Base-by-base conservation (phyloP, 495 filamentous ascomycete species). In the Aspergillus asperescens region DNA sequence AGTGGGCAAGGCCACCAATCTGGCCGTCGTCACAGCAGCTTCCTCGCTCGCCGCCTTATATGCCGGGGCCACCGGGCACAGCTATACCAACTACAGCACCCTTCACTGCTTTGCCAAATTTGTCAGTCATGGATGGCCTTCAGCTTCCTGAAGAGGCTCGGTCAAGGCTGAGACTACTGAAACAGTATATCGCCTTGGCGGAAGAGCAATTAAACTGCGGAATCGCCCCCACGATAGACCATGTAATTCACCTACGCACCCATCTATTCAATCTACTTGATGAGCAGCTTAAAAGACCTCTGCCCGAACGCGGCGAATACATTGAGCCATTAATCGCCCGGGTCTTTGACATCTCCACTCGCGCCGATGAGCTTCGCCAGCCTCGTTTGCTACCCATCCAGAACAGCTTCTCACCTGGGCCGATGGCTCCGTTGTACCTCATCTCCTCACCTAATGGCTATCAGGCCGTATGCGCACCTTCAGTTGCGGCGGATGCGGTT, bases 381-480 rank as follows among this genome's bases (percentile, higher is more conserved):
- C 41, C 62, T 29, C 20, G 52, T 52, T 34, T 50, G 23, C 35
- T 54, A 19, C 40, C 24, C 37, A 8, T 49, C 51, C 41, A 57
- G 19, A 49, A 20, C 16, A 37, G 49, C 31, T 12, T 28, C 9
- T 1, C 52, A 16, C 8, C 15, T 32, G 22, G 47, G 10, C 10
- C 45, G n/a, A 10, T 15, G 2, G 41, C 53, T 13, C 55, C 79
- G 49, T 76, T 83, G 4, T 87, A 85, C 59, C 72, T 87, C 32
- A 63, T 87, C 7, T 79, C 75, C 3, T 84, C 83, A 1, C 81
- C 83, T 1, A 66, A 62, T 15, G 83, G 83, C 4, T 82, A 80
- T 27, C 77, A 79, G 43, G 81, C 78, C 5, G 63, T 87, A 7
- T 61, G 86, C 7, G 66, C 84, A 16, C 61, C 68, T 7, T 55